Evolutionary conservation across 306 rosid genomes (phyloP).

Genomic region (Lathyrus tuberosus): DNA sequence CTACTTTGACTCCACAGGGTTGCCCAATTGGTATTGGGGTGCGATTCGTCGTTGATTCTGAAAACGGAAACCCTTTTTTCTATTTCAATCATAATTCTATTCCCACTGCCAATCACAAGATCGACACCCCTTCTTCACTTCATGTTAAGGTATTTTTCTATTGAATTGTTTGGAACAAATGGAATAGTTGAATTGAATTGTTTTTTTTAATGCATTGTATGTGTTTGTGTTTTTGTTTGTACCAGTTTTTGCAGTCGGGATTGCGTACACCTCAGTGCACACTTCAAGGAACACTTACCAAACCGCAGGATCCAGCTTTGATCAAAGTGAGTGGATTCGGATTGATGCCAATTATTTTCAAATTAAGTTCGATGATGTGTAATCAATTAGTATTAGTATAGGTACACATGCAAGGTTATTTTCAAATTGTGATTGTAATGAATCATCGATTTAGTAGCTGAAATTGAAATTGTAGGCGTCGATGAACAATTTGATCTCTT

Average conservation of each 20-base stretch:
- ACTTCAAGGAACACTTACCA: constrained; percentile 71
- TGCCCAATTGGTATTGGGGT: constrained; percentile 85
- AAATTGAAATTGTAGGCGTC: not conserved
- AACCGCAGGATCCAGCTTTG: constrained; percentile 57
- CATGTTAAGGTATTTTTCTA: constrained; percentile 67
- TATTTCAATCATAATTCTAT: constrained; percentile 48
- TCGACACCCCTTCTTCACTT: constrained; percentile 57
- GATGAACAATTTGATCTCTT: not conserved
- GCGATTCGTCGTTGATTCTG: constrained; percentile 68
- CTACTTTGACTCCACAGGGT: constrained; percentile 60
- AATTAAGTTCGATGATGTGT: not conserved
- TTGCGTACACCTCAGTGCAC: constrained; percentile 91
- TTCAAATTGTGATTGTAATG: constrained; percentile 10
- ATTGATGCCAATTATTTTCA: not conserved
- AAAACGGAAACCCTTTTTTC: constrained; percentile 75
- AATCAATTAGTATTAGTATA: not conserved
- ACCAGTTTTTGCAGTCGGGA: constrained; percentile 74
- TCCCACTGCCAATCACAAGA: constrained; percentile 11
- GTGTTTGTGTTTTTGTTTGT: constrained; percentile 26
- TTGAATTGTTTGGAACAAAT: not conserved
- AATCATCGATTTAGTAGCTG: not conserved
- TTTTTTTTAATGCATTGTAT: not conserved
- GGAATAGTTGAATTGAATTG: not conserved
- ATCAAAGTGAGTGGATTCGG: constrained; percentile 42
- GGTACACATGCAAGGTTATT: not conserved